Percentiles rank a stretch among this genome's conserved stretches.
These are phyloP conservation scores for Aspergillus uvarum DNA, from an alignment of 2,329 filamentous ascomycete species.

Conservation along the genomic window DNA sequence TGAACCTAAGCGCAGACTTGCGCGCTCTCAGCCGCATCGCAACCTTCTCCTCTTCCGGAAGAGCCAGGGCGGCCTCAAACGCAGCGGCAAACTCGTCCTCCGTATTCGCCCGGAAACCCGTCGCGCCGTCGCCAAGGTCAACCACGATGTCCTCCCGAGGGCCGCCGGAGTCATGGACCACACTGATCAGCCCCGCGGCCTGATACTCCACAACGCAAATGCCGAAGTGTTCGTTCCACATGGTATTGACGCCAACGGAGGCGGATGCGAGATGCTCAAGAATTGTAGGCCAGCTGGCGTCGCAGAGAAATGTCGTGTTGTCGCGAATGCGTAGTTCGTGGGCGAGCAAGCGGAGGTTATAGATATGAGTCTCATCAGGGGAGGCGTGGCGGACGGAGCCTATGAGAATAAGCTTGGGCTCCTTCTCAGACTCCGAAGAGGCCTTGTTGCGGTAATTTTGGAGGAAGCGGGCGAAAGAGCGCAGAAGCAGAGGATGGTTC, in stretches of 20 bases:
- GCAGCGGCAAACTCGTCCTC: conserved; percentile 74
- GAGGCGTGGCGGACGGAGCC: conserved; percentile 80
- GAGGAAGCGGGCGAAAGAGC: conserved; percentile 77
- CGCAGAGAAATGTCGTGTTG: conserved; percentile 80
- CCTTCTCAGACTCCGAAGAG: conserved; percentile 26
- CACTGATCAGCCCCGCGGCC: conserved; percentile 85
- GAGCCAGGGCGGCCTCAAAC: conserved; percentile 74
- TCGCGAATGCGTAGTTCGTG: conserved; percentile 85
- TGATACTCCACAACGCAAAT: conserved; percentile 99
- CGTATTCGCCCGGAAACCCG: conserved; percentile 82
- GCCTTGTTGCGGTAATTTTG: conserved; percentile 53
- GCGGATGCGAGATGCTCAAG: conserved; percentile 73
- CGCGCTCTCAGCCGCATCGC: conserved; percentile 75
- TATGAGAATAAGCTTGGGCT: conserved; percentile 74
- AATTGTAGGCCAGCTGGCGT: conserved; percentile 86
- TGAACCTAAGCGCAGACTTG: conserved; percentile 77
- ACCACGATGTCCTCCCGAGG: conserved; percentile 93
- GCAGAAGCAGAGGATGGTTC: conserved; percentile 84
- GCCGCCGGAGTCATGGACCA: conserved; percentile 90
- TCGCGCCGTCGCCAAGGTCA: conserved; percentile 72
- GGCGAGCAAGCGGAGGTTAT: conserved; percentile 79
- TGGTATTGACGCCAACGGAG: conserved; percentile 89
- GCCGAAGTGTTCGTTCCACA: conserved; percentile 99
- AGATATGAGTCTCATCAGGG: conserved; percentile 62
- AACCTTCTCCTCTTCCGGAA: conserved; percentile 60